A percentile compares a stretch with the other conserved stretches of the same genome.
These are phyloP conservation scores for Tolypocladium paradoxum DNA, from an alignment of 2,329 filamentous ascomycete genomes.

Conservation along the genomic window DNA sequence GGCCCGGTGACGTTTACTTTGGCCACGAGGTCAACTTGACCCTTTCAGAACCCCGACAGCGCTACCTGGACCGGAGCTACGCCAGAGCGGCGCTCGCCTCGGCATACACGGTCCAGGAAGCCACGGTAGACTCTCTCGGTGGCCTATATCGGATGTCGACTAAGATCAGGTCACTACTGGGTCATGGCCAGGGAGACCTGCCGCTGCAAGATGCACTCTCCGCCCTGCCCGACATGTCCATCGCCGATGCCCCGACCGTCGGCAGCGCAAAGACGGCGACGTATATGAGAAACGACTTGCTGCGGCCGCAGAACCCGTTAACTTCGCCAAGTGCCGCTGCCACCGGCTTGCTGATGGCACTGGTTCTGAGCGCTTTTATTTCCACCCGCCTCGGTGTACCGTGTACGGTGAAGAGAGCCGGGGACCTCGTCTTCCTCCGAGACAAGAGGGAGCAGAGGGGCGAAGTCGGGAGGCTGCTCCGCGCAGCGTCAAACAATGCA, in stretches of 20 bases:
- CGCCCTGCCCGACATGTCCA: conserved; percentile 29
- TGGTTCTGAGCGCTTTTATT: conserved; percentile 51
- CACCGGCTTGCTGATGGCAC: conserved; percentile 48
- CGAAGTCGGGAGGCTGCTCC: conserved; percentile 49
- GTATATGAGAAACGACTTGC: conserved; percentile 32
- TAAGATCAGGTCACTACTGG: conserved; percentile 44
- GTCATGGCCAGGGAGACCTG: conserved; percentile 45
- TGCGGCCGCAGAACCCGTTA: conserved; percentile 51
- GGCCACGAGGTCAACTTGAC: conserved; percentile 47
- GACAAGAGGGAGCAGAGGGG: conserved; percentile 54
- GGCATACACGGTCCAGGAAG: conserved; percentile 55
- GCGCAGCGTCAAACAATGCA: conserved; percentile 34
- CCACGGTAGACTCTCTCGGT: conserved; percentile 45
- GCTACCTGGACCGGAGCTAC: conserved; percentile 52
- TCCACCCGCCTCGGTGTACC: conserved; percentile 39
- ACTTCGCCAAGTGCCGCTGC: conserved; percentile 48
- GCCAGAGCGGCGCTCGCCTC: conserved; percentile 56
- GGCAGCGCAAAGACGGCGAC: conserved; percentile 14
- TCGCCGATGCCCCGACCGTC: conserved; percentile 10
- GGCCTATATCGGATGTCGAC: conserved; percentile 50
- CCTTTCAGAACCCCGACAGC: conserved; percentile 49
- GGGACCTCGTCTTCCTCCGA: conserved; percentile 53
- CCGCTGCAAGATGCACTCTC: conserved; percentile 37
- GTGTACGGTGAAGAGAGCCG: conserved; percentile 41
- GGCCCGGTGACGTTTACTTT: conserved; percentile 58